These are phyloP conservation scores for Heterobasidion irregulare DNA, from an alignment of 1,284 basidiomycete species.

Conservation along the genomic window DNA sequence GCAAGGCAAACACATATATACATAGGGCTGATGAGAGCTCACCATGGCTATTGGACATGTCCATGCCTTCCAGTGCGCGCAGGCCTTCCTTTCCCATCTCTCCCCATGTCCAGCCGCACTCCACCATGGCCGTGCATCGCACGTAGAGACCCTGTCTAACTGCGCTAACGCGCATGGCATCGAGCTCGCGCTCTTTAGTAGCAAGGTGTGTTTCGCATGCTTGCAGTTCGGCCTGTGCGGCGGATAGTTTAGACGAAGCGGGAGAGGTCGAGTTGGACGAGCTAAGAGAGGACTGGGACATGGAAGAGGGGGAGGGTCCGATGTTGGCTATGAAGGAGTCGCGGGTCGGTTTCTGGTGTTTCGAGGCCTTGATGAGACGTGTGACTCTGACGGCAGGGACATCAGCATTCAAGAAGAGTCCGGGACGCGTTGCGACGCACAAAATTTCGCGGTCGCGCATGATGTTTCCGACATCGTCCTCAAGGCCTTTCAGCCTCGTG, in stretches of 20 bases:
- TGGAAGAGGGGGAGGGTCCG: constrained; percentile 21
- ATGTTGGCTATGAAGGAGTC: constrained; percentile 30
- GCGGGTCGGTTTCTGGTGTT: constrained; percentile 39
- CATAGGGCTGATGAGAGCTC: background rate
- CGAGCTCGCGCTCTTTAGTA: constrained; percentile 55
- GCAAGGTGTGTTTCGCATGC: constrained; percentile 70
- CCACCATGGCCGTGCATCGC: constrained; percentile 54
- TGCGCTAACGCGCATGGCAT: constrained; percentile 36
- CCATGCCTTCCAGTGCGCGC: constrained; percentile 26
- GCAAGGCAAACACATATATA: too few species aligned
- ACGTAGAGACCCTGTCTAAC: constrained; percentile 52
- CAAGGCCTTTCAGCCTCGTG: constrained; percentile 39
- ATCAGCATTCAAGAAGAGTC: background rate
- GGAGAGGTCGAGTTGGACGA: constrained; percentile 25
- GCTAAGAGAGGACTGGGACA: constrained; percentile 24
- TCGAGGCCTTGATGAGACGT: constrained; percentile 69
- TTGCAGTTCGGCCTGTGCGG: constrained; percentile 66
- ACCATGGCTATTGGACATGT: background rate
- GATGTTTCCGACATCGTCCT: constrained; percentile 62
- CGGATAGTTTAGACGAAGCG: constrained; percentile 40
- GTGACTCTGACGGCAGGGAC: constrained; percentile 43
- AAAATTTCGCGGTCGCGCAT: constrained; percentile 71
- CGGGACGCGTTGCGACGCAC: constrained; percentile 32
- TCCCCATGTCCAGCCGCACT: constrained; percentile 59
- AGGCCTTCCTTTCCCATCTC: constrained; percentile 56